Evolutionary conservation across 345 rosid species (phyloP).

Genomic region (Bruguiera sexangula): DNA sequence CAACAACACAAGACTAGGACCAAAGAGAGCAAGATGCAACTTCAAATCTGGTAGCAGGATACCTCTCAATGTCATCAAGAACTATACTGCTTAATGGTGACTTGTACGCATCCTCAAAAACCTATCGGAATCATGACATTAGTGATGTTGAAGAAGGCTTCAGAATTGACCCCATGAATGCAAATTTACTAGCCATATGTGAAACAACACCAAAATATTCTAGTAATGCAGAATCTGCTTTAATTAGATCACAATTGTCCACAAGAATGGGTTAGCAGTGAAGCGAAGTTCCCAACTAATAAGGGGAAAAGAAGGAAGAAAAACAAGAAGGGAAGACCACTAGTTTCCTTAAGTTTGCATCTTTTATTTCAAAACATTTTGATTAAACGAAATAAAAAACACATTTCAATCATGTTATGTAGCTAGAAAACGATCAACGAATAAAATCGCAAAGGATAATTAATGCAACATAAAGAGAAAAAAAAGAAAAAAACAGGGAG

Average conservation of each 20-base stretch:
- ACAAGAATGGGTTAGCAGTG: background rate
- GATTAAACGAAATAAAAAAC: background rate
- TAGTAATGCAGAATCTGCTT: background rate
- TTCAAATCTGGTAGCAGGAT: background rate
- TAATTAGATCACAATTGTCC: background rate
- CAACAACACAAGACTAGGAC: background rate
- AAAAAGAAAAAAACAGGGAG: background rate
- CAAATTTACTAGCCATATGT: constrained; percentile 15
- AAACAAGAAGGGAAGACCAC: background rate
- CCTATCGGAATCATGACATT: constrained; percentile 38
- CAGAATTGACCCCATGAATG: background rate
- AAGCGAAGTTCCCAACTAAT: background rate
- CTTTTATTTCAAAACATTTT: too few relatives aligned
- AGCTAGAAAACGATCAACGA: too few relatives aligned
- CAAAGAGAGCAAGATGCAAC: background rate
- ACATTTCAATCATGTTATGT: too few relatives aligned
- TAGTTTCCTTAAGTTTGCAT: too few relatives aligned
- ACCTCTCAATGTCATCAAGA: constrained; percentile 99
- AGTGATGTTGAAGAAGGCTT: background rate
- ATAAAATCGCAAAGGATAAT: background rate
- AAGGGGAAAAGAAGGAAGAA: background rate
- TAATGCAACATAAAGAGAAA: background rate
- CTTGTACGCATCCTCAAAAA: constrained; percentile 97
- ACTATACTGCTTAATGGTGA: constrained; percentile 91
- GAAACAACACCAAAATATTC: constrained; percentile 9